These are phyloP conservation scores for Acrodontium crateriforme DNA, from an alignment of 2,329 filamentous ascomycete genomes.

Conservation along the genomic window DNA sequence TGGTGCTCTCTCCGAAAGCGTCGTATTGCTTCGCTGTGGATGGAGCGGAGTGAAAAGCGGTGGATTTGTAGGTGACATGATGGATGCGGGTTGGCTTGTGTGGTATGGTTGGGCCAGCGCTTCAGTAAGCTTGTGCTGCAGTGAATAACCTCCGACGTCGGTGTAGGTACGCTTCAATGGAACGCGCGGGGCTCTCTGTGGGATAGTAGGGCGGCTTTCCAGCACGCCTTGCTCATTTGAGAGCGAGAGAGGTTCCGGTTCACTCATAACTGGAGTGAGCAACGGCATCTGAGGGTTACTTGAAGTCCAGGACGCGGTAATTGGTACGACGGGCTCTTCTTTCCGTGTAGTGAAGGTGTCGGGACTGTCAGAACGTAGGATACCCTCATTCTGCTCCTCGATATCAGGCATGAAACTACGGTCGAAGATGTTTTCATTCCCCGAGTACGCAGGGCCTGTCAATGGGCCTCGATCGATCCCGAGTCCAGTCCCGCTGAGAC, in stretches of 20 bases:
- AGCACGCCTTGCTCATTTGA: neutral
- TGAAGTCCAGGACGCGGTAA: neutral
- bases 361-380: slow-evolving; percentile 22
- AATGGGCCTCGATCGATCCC: slow-evolving; percentile 45
- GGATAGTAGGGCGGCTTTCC: neutral
- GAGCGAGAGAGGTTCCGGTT: neutral
- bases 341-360: slow-evolving; percentile 2
- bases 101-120: slow-evolving; percentile 71
- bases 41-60: slow-evolving; percentile 15
- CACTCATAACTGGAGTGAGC: neutral
- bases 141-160: slow-evolving; percentile 57
- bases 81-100: slow-evolving; percentile 36
- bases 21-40: slow-evolving; percentile 21
- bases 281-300: neutral
- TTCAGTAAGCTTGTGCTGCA: slow-evolving; percentile 76
- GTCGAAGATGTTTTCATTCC: slow-evolving; percentile 73
- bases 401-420: slow-evolving; percentile 47
- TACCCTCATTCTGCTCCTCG: slow-evolving; percentile 24
- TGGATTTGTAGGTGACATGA: slow-evolving; percentile 15
- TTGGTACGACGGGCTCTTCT: neutral
- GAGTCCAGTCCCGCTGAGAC: slow-evolving; percentile 2
- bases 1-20: slow-evolving; percentile 27
- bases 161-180: slow-evolving; percentile 73
- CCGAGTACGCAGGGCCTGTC: slow-evolving; percentile 63
- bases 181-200: slow-evolving; percentile 20